Evolutionary conservation across 768 basidiomycete genomes (phyloP).

Genomic region (Boletus insuetus): DNA sequence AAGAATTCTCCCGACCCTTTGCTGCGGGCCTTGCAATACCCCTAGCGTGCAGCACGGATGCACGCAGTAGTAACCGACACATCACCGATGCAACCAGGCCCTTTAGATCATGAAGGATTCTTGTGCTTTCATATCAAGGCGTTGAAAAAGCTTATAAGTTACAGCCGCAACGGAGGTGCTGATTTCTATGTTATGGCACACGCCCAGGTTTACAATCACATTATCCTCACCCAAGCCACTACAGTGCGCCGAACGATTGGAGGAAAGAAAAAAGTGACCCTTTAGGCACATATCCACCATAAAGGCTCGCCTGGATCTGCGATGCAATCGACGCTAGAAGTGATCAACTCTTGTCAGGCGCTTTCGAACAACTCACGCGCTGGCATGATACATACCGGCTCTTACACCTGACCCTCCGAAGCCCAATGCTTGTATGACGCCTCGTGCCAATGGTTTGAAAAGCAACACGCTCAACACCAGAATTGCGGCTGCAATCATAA

Average conservation of each 20-base stretch:
- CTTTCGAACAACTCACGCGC: neutral
- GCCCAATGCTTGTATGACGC: neutral
- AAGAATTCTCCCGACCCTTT: too few relatives aligned
- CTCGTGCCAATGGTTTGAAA: neutral
- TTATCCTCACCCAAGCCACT: too few relatives aligned
- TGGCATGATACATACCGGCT: conserved; percentile 2
- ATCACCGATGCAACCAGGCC: too few relatives aligned
- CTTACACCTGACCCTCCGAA: neutral
- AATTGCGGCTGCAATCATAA: accelerated
- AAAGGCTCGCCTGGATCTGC: neutral
- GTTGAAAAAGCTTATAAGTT: too few relatives aligned
- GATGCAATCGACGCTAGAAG: conserved; percentile 10
- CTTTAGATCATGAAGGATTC: too few relatives aligned
- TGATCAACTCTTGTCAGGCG: neutral
- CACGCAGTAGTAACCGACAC: too few relatives aligned
- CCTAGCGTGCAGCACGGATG: too few relatives aligned
- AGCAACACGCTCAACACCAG: neutral
- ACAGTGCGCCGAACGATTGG: conserved; percentile 8
- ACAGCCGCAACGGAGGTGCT: too few relatives aligned
- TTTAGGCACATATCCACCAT: neutral
- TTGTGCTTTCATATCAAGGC: too few relatives aligned
- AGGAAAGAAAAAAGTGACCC: neutral
- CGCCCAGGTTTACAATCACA: too few relatives aligned
- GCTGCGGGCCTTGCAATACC: too few relatives aligned
- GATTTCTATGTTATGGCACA: too few relatives aligned